phyloP scores from a whole-genome alignment of 306 rosid genomes.

The barrel medic (Medicago truncatula) region DNA sequence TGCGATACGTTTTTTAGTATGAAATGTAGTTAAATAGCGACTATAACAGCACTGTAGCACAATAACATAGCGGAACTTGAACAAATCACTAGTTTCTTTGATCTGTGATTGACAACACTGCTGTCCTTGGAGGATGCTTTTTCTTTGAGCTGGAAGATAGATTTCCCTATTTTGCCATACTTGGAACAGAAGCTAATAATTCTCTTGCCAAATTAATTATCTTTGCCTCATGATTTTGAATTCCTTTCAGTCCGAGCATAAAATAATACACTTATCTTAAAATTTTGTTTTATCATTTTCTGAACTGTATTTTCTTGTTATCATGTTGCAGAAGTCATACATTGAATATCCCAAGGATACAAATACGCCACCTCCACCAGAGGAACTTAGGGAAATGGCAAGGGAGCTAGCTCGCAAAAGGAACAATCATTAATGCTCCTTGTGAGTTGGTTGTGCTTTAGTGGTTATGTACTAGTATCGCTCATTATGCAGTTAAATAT shows the following conservation, averaged over 20 bases:
- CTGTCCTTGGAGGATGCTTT: background rate
- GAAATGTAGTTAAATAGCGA: background rate
- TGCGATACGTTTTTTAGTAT: no score
- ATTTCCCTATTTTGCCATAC: background rate
- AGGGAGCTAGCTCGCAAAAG: conserved; percentile 75
- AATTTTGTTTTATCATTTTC: background rate
- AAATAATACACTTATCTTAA: conserved; percentile 1
- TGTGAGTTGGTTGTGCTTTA: conserved; percentile 18
- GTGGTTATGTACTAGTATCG: background rate
- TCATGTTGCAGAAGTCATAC: conserved; percentile 60
- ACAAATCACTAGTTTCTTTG: background rate
- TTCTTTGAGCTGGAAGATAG: background rate
- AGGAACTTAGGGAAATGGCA: conserved; percentile 81
- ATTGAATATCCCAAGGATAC: conserved; percentile 77
- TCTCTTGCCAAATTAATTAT: background rate
- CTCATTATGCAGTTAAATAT: conserved; percentile 31
- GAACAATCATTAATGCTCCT: conserved; percentile 51
- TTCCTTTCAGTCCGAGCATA: background rate
- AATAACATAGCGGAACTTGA: background rate
- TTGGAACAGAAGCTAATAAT: background rate
- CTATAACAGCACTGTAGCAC: background rate
- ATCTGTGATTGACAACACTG: background rate
- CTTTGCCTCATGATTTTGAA: conserved; percentile 16
- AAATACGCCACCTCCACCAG: conserved; percentile 81
- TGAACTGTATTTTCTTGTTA: conserved; percentile 16